These are phyloP conservation scores for Camelina hispida DNA, from an alignment of 345 rosid genomes.

Conservation along the genomic window DNA sequence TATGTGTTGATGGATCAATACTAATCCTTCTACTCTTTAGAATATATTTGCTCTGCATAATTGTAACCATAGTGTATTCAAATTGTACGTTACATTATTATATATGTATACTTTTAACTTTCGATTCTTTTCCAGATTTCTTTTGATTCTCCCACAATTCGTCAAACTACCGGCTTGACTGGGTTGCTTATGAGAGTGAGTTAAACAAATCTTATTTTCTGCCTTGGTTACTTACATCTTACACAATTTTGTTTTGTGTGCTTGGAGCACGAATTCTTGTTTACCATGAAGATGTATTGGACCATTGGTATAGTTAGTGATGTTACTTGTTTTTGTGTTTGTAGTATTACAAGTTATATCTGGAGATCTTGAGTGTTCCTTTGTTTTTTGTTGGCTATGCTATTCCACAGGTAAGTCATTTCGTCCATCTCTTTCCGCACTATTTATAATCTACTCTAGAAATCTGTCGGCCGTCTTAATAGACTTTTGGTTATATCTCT, in stretches of 20 bases:
- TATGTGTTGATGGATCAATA: conserved; percentile 1
- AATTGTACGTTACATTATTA: conserved; percentile 14
- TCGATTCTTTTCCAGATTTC: conserved; percentile 55
- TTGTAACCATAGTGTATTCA: conserved; percentile 12
- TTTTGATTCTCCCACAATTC: conserved; percentile 54
- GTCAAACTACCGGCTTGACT: conserved; percentile 50
- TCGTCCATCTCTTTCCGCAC: neutral
- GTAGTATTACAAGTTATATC: conserved; percentile 71
- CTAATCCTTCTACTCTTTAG: conserved; percentile 2
- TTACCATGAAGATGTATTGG: neutral
- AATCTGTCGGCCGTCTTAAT: neutral
- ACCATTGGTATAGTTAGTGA: neutral
- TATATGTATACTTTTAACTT: conserved; percentile 15
- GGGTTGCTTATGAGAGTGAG: conserved; percentile 71
- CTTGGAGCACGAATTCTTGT: neutral
- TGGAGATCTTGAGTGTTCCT: conserved; percentile 67
- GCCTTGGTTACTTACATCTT: conserved; percentile 19
- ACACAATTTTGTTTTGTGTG: conserved; percentile 9
- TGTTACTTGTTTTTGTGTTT: conserved; percentile 37
- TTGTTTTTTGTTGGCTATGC: conserved; percentile 58
- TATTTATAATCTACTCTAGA: neutral
- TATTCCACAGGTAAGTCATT: conserved; percentile 73
- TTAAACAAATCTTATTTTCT: conserved; percentile 29
- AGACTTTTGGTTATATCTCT: conserved; percentile 9
- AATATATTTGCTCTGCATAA: conserved; percentile 10